Evolutionary conservation across 345 rosid species (phyloP), one percentile per base, ranked within the genome.

Genomic region (Eucalyptus victrix): DNA sequence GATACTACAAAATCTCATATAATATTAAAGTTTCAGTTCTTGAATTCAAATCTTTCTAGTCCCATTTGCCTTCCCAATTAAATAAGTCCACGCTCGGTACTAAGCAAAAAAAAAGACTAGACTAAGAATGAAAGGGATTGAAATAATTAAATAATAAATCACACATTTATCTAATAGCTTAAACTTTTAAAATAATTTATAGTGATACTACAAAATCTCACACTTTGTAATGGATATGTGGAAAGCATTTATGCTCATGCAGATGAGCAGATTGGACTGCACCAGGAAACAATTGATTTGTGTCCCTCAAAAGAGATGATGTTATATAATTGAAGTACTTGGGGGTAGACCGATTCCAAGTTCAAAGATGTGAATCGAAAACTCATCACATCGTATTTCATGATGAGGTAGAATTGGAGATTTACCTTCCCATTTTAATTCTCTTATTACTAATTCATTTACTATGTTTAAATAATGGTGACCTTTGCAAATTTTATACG

Each of bases 241-340:
- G 3, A 3, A 65, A 65, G 37, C 72, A 65, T 32, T 0, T 12
- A n/a, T n/a, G 6, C 19, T n/a, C 37, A 0, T 65, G 37, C 37
- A 13, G 1, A 65, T n/a, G 37, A 65, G 76, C 6, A 8, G 1
- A 30, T 65, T n/a, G 37, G 76, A n/a, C 37, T 1, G 10, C 76
- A 14, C 9, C 0, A 8, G 5, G 37, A n/a, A 7, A 15, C 5
- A 0, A 18, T 65, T 65, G 11, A n/a, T 14, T 0, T 7, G 3
- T 32, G 37, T 65, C 76, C 37, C 34, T 65, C 32, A 32, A 65
- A 65, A 65, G 45, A 24, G 45, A 37, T 0, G 2, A 37, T 21
- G 81, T 76, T 19, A 18, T 76, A 76, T 37, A 21, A 40, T 17
- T 69, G 80, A 34, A 69, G 80, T 21, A 34, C 45, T 37, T 72